Evolutionary conservation across 2,329 filamentous ascomycete species (phyloP), one percentile per base, ranked within the genome.

Genomic region (Exophiala spinifera): DNA sequence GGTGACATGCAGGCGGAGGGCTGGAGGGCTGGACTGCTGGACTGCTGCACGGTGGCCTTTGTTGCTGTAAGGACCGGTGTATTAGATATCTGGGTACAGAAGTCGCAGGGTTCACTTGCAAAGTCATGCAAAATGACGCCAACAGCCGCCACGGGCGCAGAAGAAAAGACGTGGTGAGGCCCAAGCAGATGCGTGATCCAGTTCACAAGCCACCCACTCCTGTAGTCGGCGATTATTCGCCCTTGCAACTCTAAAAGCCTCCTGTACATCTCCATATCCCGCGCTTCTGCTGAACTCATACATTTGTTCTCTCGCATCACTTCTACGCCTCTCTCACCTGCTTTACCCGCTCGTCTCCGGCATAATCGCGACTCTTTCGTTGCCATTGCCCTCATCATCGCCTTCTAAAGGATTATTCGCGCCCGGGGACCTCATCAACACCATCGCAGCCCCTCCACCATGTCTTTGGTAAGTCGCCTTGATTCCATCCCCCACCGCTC

Each of bases 381-480:
- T 49, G 42, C 40, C n/a, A 43, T 55, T 49, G 19, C 31, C 49
- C 47, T 46, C 34, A 25, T 48, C 42, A 42, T 55, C 36, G 25
- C 25, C 42, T 46, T 33, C 43, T 37, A 20, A 23, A 49, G 49
- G 21, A 20, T 49, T 49, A 49, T 33, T 48, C 45, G 45, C 49
- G 49, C 46, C 48, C 49, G 46, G 42, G 46, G 40, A 28, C 46
- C 28, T 39, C 34, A 48, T 10, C 11, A 13, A 43, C 42, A 31
- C 21, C 17, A 19, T 31, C 28, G 28, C 28, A 23, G 40, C 36
- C 34, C 49, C 46, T 43, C 44, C 56, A 37, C 48, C 51, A 58
- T 58, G 56, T 55, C 56, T 58, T 44, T 58, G 52, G 56, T 58
- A 55, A 52, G 56, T 56, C 33, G 25, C 36, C 39, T 13, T 43